Percentiles rank a stretch among this genome's conserved stretches.
Conservation (phyloP, 768 basidiomycete genomes). For the Rhodotorula taiwanensis region DNA sequence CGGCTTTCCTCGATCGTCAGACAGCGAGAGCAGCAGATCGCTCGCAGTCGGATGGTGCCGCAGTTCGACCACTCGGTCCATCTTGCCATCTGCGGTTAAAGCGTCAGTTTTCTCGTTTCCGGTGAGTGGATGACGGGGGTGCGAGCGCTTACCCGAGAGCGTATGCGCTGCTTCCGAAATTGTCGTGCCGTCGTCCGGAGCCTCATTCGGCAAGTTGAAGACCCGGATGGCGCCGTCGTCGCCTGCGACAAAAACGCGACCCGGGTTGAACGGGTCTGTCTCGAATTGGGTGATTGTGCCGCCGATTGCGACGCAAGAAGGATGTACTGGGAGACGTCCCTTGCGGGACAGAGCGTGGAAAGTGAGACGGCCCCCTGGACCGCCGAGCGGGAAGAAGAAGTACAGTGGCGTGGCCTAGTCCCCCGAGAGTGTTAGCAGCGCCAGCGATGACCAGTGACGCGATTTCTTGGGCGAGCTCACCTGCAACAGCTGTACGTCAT, state of each 20-base stretch:
- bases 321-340: conserved; percentile 42
- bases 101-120: background rate
- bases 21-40: conserved; percentile 41
- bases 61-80: conserved; percentile 44
- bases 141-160: conserved; percentile 41
- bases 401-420: conserved; percentile 35
- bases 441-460: conserved; percentile 31
- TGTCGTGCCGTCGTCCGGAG: conserved; percentile 12
- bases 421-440: too few species aligned
- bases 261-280: conserved; percentile 41
- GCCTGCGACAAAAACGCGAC: conserved; percentile 41
- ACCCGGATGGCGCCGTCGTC: conserved; percentile 44
- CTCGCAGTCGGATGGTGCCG: conserved; percentile 44
- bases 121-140: background rate
- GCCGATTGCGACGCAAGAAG: conserved; percentile 42
- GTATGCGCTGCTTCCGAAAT: conserved; percentile 35
- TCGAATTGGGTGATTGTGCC: conserved; percentile 44
- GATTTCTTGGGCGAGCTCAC: conserved; percentile 42
- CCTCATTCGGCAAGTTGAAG: conserved; percentile 40
- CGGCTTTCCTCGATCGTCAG: conserved; percentile 44
- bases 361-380: conserved; percentile 45
- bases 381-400: conserved; percentile 47
- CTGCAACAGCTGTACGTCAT: conserved; percentile 44
- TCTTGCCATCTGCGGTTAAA: conserved; percentile 40
- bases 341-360: conserved; percentile 43